Evolutionary conservation across 306 rosid genomes (phyloP).

Genomic region (Fagus crenata): DNA sequence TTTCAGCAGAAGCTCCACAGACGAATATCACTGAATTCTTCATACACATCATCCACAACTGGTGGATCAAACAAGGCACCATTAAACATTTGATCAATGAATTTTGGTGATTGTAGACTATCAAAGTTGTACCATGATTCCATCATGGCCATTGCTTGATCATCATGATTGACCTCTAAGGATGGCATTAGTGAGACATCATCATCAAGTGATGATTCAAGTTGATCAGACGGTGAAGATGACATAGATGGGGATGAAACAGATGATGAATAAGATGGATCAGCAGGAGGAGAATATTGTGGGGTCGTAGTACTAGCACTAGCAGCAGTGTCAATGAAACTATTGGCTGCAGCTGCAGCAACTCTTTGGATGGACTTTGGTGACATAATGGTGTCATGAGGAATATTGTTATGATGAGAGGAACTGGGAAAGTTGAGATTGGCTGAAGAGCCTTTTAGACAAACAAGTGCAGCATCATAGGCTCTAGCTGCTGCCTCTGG

Average conservation of each 20-base stretch:
- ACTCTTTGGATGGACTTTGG: conserved; percentile 84
- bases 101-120: conserved; percentile 51
- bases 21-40: conserved; percentile 64
- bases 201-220: conserved; percentile 29
- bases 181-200: conserved; percentile 45
- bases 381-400: conserved; percentile 59
- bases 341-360: conserved; percentile 87
- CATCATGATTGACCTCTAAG: conserved; percentile 27
- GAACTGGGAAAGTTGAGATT: conserved; percentile 73
- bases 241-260: conserved; percentile 52
- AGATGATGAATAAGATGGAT: conserved; percentile 48
- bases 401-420: conserved; percentile 30
- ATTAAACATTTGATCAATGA: conserved; percentile 62
- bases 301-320: conserved; percentile 21
- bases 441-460: conserved; percentile 91
- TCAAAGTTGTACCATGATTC: conserved; percentile 67
- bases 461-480: conserved; percentile 92
- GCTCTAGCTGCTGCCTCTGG: conserved; percentile 99
- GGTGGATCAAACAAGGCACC: conserved; percentile 60
- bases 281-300: conserved; percentile 34
- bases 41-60: conserved; percentile 55
- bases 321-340: conserved; percentile 32
- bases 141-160: conserved; percentile 41
- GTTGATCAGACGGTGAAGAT: conserved; percentile 44
- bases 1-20: conserved; percentile 88